Conservation (phyloP, 192 early-diverging fungal genomes). For the Allomyces arbusculus region DNA sequence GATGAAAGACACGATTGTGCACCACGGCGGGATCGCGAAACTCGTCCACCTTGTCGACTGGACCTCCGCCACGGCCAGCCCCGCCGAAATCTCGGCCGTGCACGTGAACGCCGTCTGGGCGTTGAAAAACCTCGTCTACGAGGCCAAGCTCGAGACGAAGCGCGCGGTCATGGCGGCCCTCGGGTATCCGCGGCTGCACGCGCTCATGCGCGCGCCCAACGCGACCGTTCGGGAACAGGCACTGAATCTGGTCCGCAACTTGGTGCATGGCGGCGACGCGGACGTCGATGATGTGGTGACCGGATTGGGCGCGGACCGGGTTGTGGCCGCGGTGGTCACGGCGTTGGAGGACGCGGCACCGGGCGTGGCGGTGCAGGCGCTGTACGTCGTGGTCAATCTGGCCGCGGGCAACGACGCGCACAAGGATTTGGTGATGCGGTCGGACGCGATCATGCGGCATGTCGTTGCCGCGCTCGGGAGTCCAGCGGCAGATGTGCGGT, state of each 20-base stretch:
- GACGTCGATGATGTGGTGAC: slow-evolving; percentile 44
- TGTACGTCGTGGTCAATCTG: slow-evolving; percentile 55
- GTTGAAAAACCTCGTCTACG: slow-evolving; percentile 56
- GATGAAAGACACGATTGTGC: slow-evolving; percentile 50
- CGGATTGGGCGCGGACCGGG: slow-evolving; percentile 36
- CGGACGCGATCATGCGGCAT: not conserved
- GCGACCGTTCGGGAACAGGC: slow-evolving; percentile 52
- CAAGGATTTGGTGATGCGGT: slow-evolving; percentile 31
- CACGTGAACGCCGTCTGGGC: slow-evolving; percentile 61
- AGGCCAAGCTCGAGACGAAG: slow-evolving; percentile 46
- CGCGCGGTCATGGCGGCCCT: slow-evolving; percentile 40
- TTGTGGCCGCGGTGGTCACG: slow-evolving; percentile 41
- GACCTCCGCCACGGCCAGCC: slow-evolving; percentile 6
- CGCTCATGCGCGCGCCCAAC: slow-evolving; percentile 37
- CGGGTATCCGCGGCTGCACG: slow-evolving; percentile 34
- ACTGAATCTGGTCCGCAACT: slow-evolving; percentile 49
- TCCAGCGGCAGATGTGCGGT: slow-evolving; percentile 28
- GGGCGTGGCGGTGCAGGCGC: slow-evolving; percentile 14
- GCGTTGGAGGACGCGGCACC: slow-evolving; percentile 24
- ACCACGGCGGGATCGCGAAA: slow-evolving; percentile 45
- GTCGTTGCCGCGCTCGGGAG: slow-evolving; percentile 19
- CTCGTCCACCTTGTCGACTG: slow-evolving; percentile 31
- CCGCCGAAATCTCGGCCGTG: slow-evolving; percentile 18
- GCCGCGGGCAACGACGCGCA: slow-evolving; percentile 39
- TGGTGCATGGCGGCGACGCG: slow-evolving; percentile 29